Evolutionary conservation across 2,329 filamentous ascomycete genomes (phyloP).

Genomic region (Gaeumannomyces tritici): DNA sequence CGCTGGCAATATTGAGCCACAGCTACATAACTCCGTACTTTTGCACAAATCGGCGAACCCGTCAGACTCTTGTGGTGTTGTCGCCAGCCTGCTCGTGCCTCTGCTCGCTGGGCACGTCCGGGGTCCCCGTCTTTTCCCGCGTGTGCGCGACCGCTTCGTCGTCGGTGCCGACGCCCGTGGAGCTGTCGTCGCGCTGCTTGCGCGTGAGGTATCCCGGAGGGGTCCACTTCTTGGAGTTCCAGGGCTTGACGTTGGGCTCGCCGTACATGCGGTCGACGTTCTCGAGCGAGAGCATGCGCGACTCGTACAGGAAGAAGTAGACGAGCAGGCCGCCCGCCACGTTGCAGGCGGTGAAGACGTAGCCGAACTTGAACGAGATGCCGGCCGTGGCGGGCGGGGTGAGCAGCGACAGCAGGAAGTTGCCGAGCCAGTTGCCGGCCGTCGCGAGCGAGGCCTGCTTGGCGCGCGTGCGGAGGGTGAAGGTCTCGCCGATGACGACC

Average conservation of each 20-base stretch:
- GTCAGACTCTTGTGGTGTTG: not conserved
- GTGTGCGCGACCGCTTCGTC: not conserved
- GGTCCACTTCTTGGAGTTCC: slow-evolving; percentile 2
- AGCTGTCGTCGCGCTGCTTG: not conserved
- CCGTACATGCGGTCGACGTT: slow-evolving; percentile 71
- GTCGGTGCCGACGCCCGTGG: not conserved
- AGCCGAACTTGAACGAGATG: slow-evolving; percentile 3
- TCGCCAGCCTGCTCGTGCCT: not conserved
- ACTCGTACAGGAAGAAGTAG: slow-evolving; percentile 73
- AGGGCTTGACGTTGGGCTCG: slow-evolving; percentile 25
- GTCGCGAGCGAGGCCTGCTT: slow-evolving; percentile 4
- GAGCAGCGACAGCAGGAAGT: slow-evolving; percentile 5
- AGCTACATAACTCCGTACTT: not conserved
- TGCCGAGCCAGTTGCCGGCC: slow-evolving; percentile 6
- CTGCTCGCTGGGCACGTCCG: not conserved
- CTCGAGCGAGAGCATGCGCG: slow-evolving; percentile 73
- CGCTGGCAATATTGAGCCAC: not conserved
- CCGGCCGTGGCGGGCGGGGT: slow-evolving; percentile 1
- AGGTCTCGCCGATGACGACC: slow-evolving; percentile 59
- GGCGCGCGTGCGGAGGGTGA: slow-evolving; percentile 39
- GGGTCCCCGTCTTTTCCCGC: not conserved
- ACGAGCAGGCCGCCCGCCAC: slow-evolving; percentile 30
- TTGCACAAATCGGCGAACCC: not conserved
- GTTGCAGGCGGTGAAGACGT: slow-evolving; percentile 4
- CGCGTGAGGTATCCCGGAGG: slow-evolving; percentile 3